These are phyloP conservation scores for Salix caprea DNA, from an alignment of 345 rosid species.

Conservation along the genomic window DNA sequence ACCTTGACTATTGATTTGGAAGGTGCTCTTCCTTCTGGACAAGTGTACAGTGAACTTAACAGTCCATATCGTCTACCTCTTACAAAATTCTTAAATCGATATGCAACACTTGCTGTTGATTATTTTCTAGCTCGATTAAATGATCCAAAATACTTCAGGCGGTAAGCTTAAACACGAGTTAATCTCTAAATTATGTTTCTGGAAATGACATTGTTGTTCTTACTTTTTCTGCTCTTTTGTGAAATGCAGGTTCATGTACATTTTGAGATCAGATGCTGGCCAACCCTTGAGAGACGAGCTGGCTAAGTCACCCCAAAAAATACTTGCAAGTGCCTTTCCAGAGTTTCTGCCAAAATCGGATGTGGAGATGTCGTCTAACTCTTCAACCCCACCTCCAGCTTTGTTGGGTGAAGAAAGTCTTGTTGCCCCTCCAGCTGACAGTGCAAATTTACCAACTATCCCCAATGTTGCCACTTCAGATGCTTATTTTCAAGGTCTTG, in stretches of 20 bases:
- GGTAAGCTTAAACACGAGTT: conserved; percentile 52
- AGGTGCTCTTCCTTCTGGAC: conserved; percentile 81
- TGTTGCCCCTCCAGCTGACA: conserved; percentile 49
- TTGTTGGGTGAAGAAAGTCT: conserved; percentile 59
- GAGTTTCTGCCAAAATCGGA: conserved; percentile 73
- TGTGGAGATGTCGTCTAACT: conserved; percentile 38
- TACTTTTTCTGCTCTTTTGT: background rate
- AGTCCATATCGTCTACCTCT: conserved; percentile 98
- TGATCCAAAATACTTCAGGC: conserved; percentile 84
- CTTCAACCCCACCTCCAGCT: conserved; percentile 58
- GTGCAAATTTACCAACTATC: conserved; percentile 44
- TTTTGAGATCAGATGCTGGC: conserved; percentile 89
- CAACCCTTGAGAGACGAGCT: conserved; percentile 93
- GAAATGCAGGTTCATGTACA: conserved; percentile 83
- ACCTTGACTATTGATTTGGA: conserved; percentile 89
- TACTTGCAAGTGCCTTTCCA: conserved; percentile 80
- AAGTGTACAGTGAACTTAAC: conserved; percentile 90
- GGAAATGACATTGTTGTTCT: background rate
- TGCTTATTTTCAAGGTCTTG: conserved; percentile 93
- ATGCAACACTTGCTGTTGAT: conserved; percentile 88
- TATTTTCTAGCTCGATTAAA: conserved; percentile 89
- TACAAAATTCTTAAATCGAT: conserved; percentile 85
- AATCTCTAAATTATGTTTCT: conserved; percentile 3
- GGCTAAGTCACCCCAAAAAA: conserved; percentile 86
- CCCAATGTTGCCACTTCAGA: conserved; percentile 48